Evolutionary conservation across 257 asterid genomes (phyloP).

Genomic region (Cinchona pubescens): DNA sequence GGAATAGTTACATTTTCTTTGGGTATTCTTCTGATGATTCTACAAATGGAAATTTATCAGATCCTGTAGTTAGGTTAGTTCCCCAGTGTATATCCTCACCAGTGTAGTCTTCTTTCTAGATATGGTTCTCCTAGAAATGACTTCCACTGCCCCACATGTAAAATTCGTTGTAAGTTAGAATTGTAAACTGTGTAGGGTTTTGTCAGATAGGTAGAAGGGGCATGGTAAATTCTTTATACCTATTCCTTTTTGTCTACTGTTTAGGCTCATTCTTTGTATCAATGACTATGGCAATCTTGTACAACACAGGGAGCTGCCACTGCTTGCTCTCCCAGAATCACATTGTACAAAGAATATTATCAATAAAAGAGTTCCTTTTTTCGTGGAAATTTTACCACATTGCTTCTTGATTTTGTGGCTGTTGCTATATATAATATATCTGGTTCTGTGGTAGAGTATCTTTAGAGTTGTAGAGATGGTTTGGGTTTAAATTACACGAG

Average conservation of each 20-base stretch:
- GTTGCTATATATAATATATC: no score
- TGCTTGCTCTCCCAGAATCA: background rate
- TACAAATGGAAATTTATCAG: background rate
- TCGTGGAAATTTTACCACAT: background rate
- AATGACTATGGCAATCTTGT: slow-evolving; percentile 4
- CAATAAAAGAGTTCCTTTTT: background rate
- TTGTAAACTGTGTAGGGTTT: slow-evolving; percentile 46
- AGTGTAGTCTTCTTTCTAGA: slow-evolving; percentile 11
- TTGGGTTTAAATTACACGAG: background rate
- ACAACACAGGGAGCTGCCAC: slow-evolving; percentile 1
- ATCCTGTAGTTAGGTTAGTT: slow-evolving; percentile 20
- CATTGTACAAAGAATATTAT: background rate
- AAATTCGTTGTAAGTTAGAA: slow-evolving; percentile 28
- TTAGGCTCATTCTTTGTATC: slow-evolving; percentile 25
- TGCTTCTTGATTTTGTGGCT: background rate
- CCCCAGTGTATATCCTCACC: slow-evolving; percentile 34
- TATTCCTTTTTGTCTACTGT: slow-evolving; percentile 7
- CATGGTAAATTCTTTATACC: slow-evolving; percentile 22
- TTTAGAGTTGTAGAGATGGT: background rate
- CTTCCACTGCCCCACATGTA: slow-evolving; percentile 33
- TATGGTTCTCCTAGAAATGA: slow-evolving; percentile 5
- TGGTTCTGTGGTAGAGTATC: background rate
- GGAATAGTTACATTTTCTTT: slow-evolving; percentile 32
- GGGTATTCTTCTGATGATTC: slow-evolving; percentile 1
- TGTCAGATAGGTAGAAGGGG: slow-evolving; percentile 39